Evolutionary conservation across 176 grass and related monocot genomes (phyloP), one percentile per base, ranked within the genome.

Genomic region (Pontederia paniculata): DNA sequence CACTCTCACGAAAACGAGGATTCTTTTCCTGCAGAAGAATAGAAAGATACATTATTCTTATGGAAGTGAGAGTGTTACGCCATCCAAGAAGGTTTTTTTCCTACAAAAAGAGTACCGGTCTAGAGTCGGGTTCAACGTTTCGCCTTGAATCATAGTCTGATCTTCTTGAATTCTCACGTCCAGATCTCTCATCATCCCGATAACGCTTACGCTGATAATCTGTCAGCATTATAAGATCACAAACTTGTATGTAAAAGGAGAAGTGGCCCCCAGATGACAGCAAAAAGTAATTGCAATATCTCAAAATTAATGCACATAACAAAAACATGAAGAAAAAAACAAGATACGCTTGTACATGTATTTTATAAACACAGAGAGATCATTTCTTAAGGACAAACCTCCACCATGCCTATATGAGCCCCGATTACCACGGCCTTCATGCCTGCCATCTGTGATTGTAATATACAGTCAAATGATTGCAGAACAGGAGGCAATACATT

Each of bases 151-250:
- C 91, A 69, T 77, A 80, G 31, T 78, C 80, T 3, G 83, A 54
- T 44, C 75, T 88, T 54, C 80, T 88, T 25, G 66, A 45, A 41
- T 47, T 57, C 10, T 74, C 61, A 57, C 60, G 50, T 41, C 14
- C 37, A 54, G 25, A 65, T 23, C 61, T 20, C 12, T 88, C 79
- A 49, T 94, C 80, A 48, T 88, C 85, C 17, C 83, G 70, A 52
- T 78, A 60, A 2, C 83, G 76, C 62, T 87, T 97, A 50, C 83
- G 68, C 37, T 73, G 79, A 75, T 77, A 88, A 84, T 91, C 93
- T 98, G 65, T 52, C 59, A 61, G 9, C 17, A 62, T 54, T 42
- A 54, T 21, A 42, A 47, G 44, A 21, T 23, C 1, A 21, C 7
- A 17, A 42, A 42, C 17, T 8, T 43, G 11, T n/a, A n/a, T n/a